Evolutionary conservation across 2,329 filamentous ascomycete species (phyloP), one percentile per base, ranked within the genome.

Genomic region (Tolypocladium capitatum): DNA sequence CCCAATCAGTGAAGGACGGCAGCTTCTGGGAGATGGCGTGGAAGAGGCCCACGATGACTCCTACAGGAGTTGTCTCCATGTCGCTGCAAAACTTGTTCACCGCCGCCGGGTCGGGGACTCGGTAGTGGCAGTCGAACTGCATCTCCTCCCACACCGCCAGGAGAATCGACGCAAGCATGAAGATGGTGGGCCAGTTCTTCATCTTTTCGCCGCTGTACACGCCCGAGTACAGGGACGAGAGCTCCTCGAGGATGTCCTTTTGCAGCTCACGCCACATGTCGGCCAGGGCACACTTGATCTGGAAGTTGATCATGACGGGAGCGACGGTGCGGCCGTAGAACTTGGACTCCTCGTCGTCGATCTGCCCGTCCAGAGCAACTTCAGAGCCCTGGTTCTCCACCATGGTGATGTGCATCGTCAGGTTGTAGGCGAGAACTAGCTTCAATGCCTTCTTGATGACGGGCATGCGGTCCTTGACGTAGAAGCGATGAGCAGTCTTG

Each of bases 241-340:
- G 78, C 71, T 97, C 91, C 70, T 94, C 90, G 2, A 97, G 76
- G 34, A 96, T 89, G 58, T 96, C 91, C 72, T 94, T 94, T 66
- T 96, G 90, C 49, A 97, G 75, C 67, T 95, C 90, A 55, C 91
- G 89, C 91, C 91, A 97, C 87, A 96, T 94, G 60, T 94, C 89
- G 55, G 90, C 91, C 70, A 97, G 83, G 47, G 90, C 90, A 60
- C 86, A 92, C 78, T 97, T 97, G 74, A 97, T 89, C 72, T 96
- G 88, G 79, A 96, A 96, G 74, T 96, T 97, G 78, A 97, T 94
- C 90, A 97, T 94, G 63, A 96, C 90, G 13, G 91, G 91, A 16
- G 91, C 91, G 53, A 95, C 82, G 33, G 84, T 90, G 73, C 91
- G 91, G 60, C 90, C 90, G 58, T 78, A 84, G 74, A 84, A 96